Percentiles rank a stretch among this genome's conserved stretches.
These are phyloP conservation scores for Hypoxylon subgilvum DNA, from an alignment of 495 filamentous ascomycete genomes.

Conservation along the genomic window DNA sequence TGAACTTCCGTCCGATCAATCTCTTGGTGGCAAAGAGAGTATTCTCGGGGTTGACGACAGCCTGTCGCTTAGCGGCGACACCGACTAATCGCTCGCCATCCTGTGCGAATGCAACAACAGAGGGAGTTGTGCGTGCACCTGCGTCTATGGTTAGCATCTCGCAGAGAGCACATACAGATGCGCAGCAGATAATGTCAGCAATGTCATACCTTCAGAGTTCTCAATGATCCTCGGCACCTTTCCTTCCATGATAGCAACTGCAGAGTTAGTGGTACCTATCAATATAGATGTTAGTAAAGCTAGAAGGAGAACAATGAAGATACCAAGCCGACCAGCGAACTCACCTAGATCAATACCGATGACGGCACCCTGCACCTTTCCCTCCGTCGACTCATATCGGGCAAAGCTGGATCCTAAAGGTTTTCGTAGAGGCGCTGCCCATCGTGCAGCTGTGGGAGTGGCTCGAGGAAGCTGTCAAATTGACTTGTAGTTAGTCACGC, in stretches of 20 bases:
- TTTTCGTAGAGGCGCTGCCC: constrained; percentile 60
- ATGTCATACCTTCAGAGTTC: constrained; percentile 82
- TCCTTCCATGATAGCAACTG: constrained; percentile 97
- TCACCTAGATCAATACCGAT: constrained; percentile 98
- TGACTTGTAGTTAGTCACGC: constrained; percentile 28
- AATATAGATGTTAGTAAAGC: constrained; percentile 35
- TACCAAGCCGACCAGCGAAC: constrained; percentile 47
- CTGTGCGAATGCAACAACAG: constrained; percentile 94
- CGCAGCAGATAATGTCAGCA: not conserved
- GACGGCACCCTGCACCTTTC: constrained; percentile 89
- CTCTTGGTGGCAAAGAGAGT: constrained; percentile 99
- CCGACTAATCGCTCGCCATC: constrained; percentile 97
- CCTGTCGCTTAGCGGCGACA: constrained; percentile 98
- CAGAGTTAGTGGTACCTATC: constrained; percentile 94
- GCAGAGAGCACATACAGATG: not conserved
- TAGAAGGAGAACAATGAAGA: constrained; percentile 1
- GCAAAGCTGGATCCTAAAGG: constrained; percentile 58
- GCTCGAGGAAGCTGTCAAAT: constrained; percentile 69
- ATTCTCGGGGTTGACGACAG: constrained; percentile 99
- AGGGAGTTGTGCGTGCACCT: constrained; percentile 96
- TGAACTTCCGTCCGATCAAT: constrained; percentile 98
- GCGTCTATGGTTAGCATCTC: constrained; percentile 16
- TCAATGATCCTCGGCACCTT: constrained; percentile 95
- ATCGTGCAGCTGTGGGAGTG: constrained; percentile 63
- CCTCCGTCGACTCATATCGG: constrained; percentile 81